Conservation (phyloP, 768 basidiomycete genomes). For the Collybia sordida region DNA sequence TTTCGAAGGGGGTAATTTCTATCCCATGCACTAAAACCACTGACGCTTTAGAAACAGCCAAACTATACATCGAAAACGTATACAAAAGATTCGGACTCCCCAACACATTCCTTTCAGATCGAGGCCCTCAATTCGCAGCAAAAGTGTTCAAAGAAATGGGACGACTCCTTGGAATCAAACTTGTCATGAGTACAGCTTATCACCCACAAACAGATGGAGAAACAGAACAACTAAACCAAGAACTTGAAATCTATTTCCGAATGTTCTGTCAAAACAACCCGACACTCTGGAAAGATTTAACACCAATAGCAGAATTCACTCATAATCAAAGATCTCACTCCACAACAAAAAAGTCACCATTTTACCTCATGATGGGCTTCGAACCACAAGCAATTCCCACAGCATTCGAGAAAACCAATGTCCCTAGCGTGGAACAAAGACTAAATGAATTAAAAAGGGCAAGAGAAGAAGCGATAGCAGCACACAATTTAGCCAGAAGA, state of each 20-base stretch:
- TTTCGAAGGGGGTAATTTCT: too few species aligned
- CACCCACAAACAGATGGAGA: constrained; percentile 5
- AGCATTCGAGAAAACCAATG: not conserved
- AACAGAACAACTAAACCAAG: constrained; percentile 1
- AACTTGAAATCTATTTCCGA: not conserved
- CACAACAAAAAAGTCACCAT: not conserved
- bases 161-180: constrained; percentile 9
- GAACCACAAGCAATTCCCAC: not conserved
- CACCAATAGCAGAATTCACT: not conserved
- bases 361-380: not conserved
- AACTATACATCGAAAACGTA: not conserved
- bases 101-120: constrained; percentile 11
- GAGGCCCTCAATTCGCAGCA: constrained; percentile 16
- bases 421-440: not conserved
- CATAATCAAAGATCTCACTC: not conserved
- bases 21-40: too few species aligned
- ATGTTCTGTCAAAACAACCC: not conserved
- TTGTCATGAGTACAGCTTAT: not conserved
- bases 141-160: constrained; percentile 12
- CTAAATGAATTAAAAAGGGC: too few species aligned
- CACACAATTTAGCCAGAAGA: too few species aligned
- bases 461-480: too few species aligned
- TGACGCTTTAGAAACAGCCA: not conserved
- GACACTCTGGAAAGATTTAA: not conserved
- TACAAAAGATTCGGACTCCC: constrained; percentile 3